Percentiles rank a stretch among this genome's conserved stretches.
Evolutionary conservation across 2,329 filamentous ascomycete species (phyloP).

Genomic region (Atkinsonella texensis): DNA sequence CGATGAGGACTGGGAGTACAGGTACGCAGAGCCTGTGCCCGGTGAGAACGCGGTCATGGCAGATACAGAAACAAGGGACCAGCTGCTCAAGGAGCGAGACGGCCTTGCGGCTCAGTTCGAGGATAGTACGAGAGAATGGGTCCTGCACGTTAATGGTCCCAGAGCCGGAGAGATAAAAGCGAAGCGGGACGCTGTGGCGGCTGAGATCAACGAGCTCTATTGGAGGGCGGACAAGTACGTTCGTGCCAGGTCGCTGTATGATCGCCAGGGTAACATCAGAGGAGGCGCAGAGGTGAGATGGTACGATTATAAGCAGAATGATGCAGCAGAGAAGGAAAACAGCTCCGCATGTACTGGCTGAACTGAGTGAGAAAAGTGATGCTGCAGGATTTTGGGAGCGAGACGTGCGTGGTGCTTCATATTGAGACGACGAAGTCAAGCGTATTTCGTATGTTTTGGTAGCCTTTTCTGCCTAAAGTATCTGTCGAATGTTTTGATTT

Average conservation of each 20-base stretch:
- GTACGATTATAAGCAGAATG: neutral
- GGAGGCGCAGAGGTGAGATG: conserved; percentile 1
- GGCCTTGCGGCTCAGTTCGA: conserved; percentile 46
- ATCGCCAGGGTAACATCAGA: conserved; percentile 26
- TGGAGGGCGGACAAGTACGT: conserved; percentile 61
- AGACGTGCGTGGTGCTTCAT: too few relatives aligned
- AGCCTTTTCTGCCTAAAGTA: too few relatives aligned
- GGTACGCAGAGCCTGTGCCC: conserved; percentile 46
- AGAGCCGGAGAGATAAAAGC: conserved; percentile 10
- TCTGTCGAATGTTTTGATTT: too few relatives aligned
- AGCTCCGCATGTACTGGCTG: too few relatives aligned
- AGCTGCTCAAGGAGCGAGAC: conserved; percentile 38
- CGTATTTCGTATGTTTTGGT: too few relatives aligned
- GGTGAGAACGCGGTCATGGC: conserved; percentile 48
- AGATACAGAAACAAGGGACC: conserved; percentile 28
- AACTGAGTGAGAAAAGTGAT: too few relatives aligned
- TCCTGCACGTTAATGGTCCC: conserved; percentile 21
- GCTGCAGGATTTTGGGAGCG: too few relatives aligned
- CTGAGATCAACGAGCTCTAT: conserved; percentile 46
- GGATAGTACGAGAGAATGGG: conserved; percentile 45
- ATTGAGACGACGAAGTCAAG: too few relatives aligned
- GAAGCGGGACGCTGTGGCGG: conserved; percentile 35
- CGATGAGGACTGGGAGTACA: conserved; percentile 54
- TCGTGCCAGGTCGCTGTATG: conserved; percentile 49
- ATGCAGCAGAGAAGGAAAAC: too few relatives aligned